phyloP scores from a whole-genome alignment of 2,329 filamentous ascomycete species.

The Fusarium miscanthi region DNA sequence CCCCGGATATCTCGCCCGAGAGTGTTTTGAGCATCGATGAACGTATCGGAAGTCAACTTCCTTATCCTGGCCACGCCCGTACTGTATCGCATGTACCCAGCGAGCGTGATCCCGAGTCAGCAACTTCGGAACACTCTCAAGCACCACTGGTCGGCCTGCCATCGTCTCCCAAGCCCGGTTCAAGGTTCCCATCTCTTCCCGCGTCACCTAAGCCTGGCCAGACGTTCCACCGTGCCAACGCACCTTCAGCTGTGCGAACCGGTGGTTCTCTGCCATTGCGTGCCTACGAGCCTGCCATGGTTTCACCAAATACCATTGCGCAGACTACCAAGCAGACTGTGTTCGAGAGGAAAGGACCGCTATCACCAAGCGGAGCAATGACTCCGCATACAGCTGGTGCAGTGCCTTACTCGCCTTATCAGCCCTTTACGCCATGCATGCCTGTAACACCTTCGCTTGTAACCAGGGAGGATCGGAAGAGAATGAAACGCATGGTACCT shows the following conservation, averaged over 20 bases:
- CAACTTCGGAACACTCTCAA: conserved; percentile 63
- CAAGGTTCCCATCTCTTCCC: conserved; percentile 54
- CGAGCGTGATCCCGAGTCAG: conserved; percentile 63
- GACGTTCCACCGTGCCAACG: conserved; percentile 61
- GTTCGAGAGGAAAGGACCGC: conserved; percentile 66
- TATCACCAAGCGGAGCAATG: conserved; percentile 67
- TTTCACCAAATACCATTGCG: conserved; percentile 60
- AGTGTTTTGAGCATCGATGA: conserved; percentile 65
- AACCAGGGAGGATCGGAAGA: conserved; percentile 76
- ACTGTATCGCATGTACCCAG: conserved; percentile 53
- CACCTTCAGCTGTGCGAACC: conserved; percentile 66
- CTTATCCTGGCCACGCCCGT: conserved; percentile 49
- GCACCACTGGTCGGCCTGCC: conserved; percentile 64
- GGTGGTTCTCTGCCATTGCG: conserved; percentile 69
- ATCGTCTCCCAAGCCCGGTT: conserved; percentile 54
- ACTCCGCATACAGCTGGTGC: conserved; percentile 72
- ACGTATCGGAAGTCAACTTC: conserved; percentile 59
- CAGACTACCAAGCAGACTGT: conserved; percentile 72
- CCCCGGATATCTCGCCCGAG: conserved; percentile 55
- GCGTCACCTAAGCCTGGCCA: conserved; percentile 63
- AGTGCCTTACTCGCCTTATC: conserved; percentile 81
- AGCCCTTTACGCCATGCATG: conserved; percentile 79
- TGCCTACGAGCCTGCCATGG: conserved; percentile 68
- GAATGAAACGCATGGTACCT: conserved; percentile 71
- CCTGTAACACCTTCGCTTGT: conserved; percentile 82